These are phyloP conservation scores for Barnettozyma siamensis DNA, from an alignment of 805 yeast genomes.

Conservation along the genomic window DNA sequence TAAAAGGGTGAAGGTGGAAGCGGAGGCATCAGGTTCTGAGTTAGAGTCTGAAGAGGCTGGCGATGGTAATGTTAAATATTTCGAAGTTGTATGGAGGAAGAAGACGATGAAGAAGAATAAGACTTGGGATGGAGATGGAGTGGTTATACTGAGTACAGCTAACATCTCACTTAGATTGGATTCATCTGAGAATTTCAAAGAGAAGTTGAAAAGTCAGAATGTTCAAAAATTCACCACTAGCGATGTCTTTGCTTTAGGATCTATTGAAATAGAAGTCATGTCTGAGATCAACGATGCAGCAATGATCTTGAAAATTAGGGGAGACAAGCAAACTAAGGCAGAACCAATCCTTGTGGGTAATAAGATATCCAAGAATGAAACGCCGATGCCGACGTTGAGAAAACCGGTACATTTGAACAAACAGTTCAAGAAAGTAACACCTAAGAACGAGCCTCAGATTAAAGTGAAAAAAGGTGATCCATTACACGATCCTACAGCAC, in stretches of 20 bases:
- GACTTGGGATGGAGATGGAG: constrained; percentile 94
- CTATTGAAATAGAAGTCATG: constrained; percentile 59
- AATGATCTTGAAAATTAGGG: constrained; percentile 19
- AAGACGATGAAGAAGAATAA: constrained; percentile 72
- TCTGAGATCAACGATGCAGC: constrained; percentile 30
- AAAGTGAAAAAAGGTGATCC: constrained; percentile 26
- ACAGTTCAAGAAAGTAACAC: constrained; percentile 22
- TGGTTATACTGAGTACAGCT: constrained; percentile 31
- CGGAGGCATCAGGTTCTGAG: background rate
- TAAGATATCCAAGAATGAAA: background rate
- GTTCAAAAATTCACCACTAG: constrained; percentile 27
- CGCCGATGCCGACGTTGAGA: constrained; percentile 2
- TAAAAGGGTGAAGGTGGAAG: background rate
- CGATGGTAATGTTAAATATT: constrained; percentile 11
- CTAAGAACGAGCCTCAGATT: constrained; percentile 14
- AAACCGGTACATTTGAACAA: constrained; percentile 13
- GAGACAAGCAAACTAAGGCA: constrained; percentile 3
- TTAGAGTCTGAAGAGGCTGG: background rate
- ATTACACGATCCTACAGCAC: constrained; percentile 32
- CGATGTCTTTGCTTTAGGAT: constrained; percentile 44
- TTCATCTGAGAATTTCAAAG: constrained; percentile 27
- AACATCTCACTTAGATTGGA: constrained; percentile 29
- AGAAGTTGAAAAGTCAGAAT: constrained; percentile 14
- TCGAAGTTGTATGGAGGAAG: constrained; percentile 44
- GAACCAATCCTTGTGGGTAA: background rate